Evolutionary conservation across 2,329 filamentous ascomycete species (phyloP).

Genomic region (Acephala macrosclerotiorum): DNA sequence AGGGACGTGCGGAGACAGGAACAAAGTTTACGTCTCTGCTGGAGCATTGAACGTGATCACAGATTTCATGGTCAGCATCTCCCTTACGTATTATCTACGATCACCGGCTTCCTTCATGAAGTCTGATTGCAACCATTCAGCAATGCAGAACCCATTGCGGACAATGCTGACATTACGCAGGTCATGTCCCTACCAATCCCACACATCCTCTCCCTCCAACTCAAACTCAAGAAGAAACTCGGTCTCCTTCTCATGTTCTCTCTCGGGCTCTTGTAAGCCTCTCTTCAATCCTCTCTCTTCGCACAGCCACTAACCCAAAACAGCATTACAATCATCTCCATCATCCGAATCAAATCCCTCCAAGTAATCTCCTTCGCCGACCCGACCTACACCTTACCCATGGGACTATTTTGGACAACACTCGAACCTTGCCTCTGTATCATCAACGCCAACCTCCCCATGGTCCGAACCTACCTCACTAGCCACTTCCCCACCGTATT

Average conservation of each 20-base stretch:
- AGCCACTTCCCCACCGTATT: neutral
- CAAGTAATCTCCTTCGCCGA: constrained; percentile 4
- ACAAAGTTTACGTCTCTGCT: neutral
- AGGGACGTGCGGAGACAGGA: neutral
- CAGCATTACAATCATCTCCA: constrained; percentile 1
- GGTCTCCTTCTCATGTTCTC: constrained; percentile 3
- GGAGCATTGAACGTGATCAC: constrained; percentile 3
- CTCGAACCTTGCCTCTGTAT: constrained; percentile 1
- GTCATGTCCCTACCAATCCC: constrained; percentile 6
- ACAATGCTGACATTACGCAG: neutral
- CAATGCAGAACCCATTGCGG: no score
- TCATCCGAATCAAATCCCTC: constrained; percentile 5
- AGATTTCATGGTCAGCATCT: neutral
- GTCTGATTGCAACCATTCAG: no score
- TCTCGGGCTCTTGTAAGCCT: neutral
- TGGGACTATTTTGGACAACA: neutral
- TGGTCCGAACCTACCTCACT: neutral
- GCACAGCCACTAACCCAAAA: neutral
- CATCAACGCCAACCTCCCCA: neutral
- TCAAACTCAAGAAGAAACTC: constrained; percentile 1
- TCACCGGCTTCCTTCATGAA: neutral
- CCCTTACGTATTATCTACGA: neutral
- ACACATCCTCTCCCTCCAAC: neutral
- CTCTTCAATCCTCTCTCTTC: neutral
- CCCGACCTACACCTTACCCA: neutral